phyloP scores from a whole-genome alignment of 371 early-diverging fungal genomes.

The Rhizopus arrhizus region DNA sequence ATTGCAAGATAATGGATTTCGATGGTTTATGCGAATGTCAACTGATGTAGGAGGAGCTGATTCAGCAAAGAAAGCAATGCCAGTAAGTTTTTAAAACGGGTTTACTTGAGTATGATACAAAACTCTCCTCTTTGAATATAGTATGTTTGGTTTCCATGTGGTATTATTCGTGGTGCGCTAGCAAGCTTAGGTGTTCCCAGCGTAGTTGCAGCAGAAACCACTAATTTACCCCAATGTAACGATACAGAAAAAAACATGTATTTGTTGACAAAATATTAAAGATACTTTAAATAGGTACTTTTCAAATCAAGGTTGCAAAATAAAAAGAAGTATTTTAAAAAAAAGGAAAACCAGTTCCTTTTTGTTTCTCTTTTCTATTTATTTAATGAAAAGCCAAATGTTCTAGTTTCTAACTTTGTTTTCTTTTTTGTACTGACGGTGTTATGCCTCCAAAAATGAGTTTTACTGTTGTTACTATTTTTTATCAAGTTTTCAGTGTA shows the following conservation, averaged over 20 bases:
- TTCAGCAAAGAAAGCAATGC: slow-evolving; percentile 76
- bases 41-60: slow-evolving; percentile 75
- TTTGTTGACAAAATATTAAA: neutral
- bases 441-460: slow-evolving; percentile 24
- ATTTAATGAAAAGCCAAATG: slow-evolving; percentile 18
- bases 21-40: slow-evolving; percentile 91
- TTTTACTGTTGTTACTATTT: neutral
- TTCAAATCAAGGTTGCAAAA: slow-evolving; percentile 85
- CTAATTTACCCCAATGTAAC: slow-evolving; percentile 87
- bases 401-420: neutral
- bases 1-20: slow-evolving; percentile 94
- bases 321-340: slow-evolving; percentile 25
- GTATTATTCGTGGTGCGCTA: slow-evolving; percentile 90
- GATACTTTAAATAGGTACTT: slow-evolving; percentile 56
- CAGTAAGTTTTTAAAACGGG: slow-evolving; percentile 52
- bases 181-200: slow-evolving; percentile 87
- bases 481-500: neutral
- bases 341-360: slow-evolving; percentile 13
- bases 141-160: slow-evolving; percentile 95
- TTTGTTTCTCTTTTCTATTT: neutral
- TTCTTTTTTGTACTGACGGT: slow-evolving; percentile 6
- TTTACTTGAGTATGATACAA: neutral
- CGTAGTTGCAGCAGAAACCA: slow-evolving; percentile 86
- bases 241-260: neutral
- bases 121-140: slow-evolving; percentile 25